A percentile compares a stretch with the other conserved stretches of the same genome.
phyloP scores from a whole-genome alignment of 805 yeast species.

The Pichia thaimueangensis region DNA sequence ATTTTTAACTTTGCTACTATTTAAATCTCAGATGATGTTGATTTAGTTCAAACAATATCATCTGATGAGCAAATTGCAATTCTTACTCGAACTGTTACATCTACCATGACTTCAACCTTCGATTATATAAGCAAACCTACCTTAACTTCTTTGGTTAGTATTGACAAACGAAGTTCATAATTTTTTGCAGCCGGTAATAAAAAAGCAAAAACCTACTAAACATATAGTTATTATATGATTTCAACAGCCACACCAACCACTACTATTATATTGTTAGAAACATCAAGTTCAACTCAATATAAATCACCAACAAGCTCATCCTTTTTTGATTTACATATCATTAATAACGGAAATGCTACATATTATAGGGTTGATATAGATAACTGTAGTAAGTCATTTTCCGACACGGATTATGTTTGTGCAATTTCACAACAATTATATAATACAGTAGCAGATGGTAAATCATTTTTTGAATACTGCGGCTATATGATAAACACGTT shows the following conservation, averaged over 20 bases:
- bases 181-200: too few relatives aligned
- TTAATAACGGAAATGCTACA: conserved; percentile 41
- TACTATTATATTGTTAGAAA: too few relatives aligned
- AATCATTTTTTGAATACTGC: conserved; percentile 36
- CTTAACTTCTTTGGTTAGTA: too few relatives aligned
- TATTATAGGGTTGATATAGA: conserved; percentile 41
- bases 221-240: too few relatives aligned
- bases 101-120: too few relatives aligned
- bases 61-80: too few relatives aligned
- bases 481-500: conserved; percentile 47
- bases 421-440: conserved; percentile 44
- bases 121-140: too few relatives aligned
- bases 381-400: conserved; percentile 42
- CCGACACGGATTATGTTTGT: conserved; percentile 38
- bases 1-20: neutral
- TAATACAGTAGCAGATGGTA: conserved; percentile 20
- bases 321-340: conserved; percentile 8
- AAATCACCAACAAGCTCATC: conserved; percentile 11
- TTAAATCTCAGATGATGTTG: conserved; percentile 4
- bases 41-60: neutral
- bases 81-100: too few relatives aligned
- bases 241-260: conserved; percentile 6
- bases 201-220: too few relatives aligned
- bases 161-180: too few relatives aligned
- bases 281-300: conserved; percentile 4